Evolutionary conservation across 1,139 yeast species (phyloP), one percentile per base, ranked within the genome.

Genomic region (Debaryomyces sp.): DNA sequence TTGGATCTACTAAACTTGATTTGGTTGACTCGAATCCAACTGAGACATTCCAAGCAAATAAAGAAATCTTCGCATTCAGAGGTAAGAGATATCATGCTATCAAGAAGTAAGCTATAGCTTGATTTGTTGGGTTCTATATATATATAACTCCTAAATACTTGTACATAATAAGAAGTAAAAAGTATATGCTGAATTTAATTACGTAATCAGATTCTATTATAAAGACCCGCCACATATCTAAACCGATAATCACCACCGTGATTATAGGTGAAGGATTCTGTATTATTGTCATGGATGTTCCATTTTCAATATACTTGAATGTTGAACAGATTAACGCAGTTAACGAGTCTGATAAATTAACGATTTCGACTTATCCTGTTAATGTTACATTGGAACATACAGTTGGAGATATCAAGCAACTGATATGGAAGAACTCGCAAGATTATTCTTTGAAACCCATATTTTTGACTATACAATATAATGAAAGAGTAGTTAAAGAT

Each of bases 71-170:
- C 66, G 98, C 94, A 22, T 82, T 92, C 67, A 85, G 99, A 73
- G 99, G 99, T 58, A 94, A 94, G 80, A 82, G 98, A 67, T 94
- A 94, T 71, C 97, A 90, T 64, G 96, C 97, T 38, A 80, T 88
- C 57, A 66, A 63, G 51, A 66, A 62, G 47, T 71, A 59, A 51
- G 12, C 18, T 10, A 23, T 44, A 17, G 17, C 36, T 42, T 29
- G 36, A 22, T 26, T 26, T 6, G 22, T 27, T n/a, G 23, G 41
- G 53, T 50, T 60, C 61, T 55, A 57, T 36, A 60, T 40, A 42
- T n/a, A 41, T 27, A 17, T 38, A 27, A 34, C 29, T 15, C 23
- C 42, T 36, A 44, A 47, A 41, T 37, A 45, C 43, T 34, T 40
- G 41, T 49, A 46, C 44, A 46, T 48, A 44, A 43, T 41, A 33